Evolutionary conservation across 1,139 yeast genomes (phyloP).

Genomic region (Eremothecium coryli): DNA sequence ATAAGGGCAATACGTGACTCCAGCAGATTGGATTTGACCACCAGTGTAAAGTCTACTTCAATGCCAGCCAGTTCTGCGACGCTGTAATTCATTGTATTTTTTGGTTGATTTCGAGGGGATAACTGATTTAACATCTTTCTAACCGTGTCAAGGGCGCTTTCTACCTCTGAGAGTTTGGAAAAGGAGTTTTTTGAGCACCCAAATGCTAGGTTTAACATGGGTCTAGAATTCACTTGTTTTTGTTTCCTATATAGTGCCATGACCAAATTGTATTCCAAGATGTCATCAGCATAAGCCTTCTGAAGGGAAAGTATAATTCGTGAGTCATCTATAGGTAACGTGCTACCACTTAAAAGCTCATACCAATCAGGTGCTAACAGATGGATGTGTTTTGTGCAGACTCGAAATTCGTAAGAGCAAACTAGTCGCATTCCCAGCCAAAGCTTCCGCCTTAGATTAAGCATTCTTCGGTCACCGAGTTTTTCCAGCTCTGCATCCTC

Average conservation of each 20-base stretch:
- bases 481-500: neutral
- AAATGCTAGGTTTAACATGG: slow-evolving; percentile 1
- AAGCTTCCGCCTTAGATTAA: slow-evolving; percentile 21
- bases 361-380: neutral
- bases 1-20: slow-evolving; percentile 3
- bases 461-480: slow-evolving; percentile 12
- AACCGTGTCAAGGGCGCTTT: neutral
- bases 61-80: slow-evolving; percentile 1
- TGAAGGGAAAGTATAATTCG: neutral
- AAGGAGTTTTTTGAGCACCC: neutral
- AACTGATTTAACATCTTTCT: neutral
- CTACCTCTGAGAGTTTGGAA: neutral
- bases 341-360: neutral
- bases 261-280: slow-evolving; percentile 1
- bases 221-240: neutral
- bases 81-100: neutral
- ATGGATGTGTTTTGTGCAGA: slow-evolving; percentile 5
- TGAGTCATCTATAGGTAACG: neutral
- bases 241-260: slow-evolving; percentile 3
- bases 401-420: slow-evolving; percentile 2
- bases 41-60: neutral
- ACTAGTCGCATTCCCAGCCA: slow-evolving; percentile 4
- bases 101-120: neutral
- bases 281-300: neutral
- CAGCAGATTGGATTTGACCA: neutral